These are phyloP conservation scores for Wickerhamomyces chambardii DNA, from an alignment of 805 yeast species.

Conservation along the genomic window DNA sequence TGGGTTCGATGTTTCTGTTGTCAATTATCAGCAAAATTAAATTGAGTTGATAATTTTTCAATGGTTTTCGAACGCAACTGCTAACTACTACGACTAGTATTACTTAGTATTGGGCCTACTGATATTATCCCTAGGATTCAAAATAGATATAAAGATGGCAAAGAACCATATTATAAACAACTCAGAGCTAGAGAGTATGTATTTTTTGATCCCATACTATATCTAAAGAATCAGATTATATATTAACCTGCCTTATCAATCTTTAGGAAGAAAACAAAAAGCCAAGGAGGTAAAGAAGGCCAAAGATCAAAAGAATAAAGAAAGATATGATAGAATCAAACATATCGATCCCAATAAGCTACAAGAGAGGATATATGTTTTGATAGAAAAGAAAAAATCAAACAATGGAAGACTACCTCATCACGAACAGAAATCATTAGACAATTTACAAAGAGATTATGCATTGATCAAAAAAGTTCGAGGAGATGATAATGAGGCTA, in stretches of 20 bases:
- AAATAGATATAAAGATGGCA: not conserved
- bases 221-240: too few relatives aligned
- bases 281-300: conserved; percentile 16
- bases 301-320: conserved; percentile 13
- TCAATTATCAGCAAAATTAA: too few relatives aligned
- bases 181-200: conserved; percentile 8
- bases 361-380: conserved; percentile 10
- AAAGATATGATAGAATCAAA: conserved; percentile 15
- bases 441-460: conserved; percentile 30
- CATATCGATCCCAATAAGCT: conserved; percentile 15
- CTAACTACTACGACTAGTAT: too few relatives aligned
- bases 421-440: conserved; percentile 23
- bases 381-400: conserved; percentile 17
- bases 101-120: too few relatives aligned
- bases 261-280: conserved; percentile 16
- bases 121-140: too few relatives aligned
- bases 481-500: conserved; percentile 10
- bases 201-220: not conserved
- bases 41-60: too few relatives aligned
- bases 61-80: too few relatives aligned
- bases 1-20: too few relatives aligned
- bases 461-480: conserved; percentile 20
- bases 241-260: not conserved
- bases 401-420: conserved; percentile 27
- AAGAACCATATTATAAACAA: not conserved